Conservation (phyloP, 345 rosid genomes). For the Citrus unshiu region DNA sequence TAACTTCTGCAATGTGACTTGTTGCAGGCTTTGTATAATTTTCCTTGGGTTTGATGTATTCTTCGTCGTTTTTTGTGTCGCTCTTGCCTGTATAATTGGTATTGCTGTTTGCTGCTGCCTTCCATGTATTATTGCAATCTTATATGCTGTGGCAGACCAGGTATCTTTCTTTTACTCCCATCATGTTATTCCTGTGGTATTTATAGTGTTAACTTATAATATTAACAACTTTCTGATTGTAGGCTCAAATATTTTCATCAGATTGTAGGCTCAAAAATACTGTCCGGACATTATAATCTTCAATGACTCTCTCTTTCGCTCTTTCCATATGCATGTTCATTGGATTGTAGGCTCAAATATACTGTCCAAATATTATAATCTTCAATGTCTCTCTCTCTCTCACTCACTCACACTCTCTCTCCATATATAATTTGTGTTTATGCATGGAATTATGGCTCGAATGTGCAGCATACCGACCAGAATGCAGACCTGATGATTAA, state of each 20-base stretch:
- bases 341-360: not conserved
- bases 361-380: not conserved
- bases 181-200: not conserved
- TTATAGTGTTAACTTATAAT: not conserved
- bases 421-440: not conserved
- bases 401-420: no score
- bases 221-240: not conserved
- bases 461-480: not conserved
- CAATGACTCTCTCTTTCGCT: no score
- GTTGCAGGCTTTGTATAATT: slow-evolving; percentile 85
- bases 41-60: slow-evolving; percentile 95
- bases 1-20: slow-evolving; percentile 13
- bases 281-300: not conserved
- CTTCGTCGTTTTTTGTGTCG: slow-evolving; percentile 94
- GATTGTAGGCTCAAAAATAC: not conserved
- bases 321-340: no score
- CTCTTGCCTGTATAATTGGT: slow-evolving; percentile 90
- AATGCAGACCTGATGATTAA: not conserved
- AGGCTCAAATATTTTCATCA: not conserved
- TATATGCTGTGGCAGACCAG: slow-evolving; percentile 96
- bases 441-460: not conserved
- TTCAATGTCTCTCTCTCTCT: no score
- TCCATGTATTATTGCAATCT: slow-evolving; percentile 92
- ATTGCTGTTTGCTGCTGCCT: slow-evolving; percentile 99
- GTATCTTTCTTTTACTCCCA: slow-evolving; percentile 34